phyloP scores from a whole-genome alignment of 2,329 filamentous ascomycete genomes.

The Colletotrichum chrysophilum region DNA sequence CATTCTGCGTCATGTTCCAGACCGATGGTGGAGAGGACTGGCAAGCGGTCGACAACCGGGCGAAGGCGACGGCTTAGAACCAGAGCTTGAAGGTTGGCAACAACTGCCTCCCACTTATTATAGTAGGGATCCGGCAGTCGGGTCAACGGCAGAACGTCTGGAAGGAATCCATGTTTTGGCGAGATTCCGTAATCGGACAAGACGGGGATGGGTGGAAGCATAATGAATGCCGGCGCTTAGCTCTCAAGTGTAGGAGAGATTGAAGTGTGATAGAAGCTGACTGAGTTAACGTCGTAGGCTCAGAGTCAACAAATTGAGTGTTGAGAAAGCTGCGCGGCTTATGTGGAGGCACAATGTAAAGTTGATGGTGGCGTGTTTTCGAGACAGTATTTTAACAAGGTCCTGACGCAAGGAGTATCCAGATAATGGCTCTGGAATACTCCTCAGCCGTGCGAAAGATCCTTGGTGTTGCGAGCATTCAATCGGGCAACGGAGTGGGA shows the following conservation, averaged over 20 bases:
- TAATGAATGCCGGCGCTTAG: constrained; percentile 28
- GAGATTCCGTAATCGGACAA: constrained; percentile 84
- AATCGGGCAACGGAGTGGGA: neutral
- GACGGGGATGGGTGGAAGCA: constrained; percentile 66
- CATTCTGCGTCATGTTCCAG: constrained; percentile 88
- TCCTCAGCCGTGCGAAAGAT: constrained; percentile 64
- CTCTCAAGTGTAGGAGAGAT: neutral
- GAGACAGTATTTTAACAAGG: constrained; percentile 28
- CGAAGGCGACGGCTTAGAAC: constrained; percentile 86
- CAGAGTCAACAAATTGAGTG: neutral
- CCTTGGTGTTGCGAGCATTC: constrained; percentile 17
- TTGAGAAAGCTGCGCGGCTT: neutral
- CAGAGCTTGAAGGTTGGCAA: constrained; percentile 84
- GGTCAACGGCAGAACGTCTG: constrained; percentile 79
- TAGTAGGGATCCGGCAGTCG: constrained; percentile 90
- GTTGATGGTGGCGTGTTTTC: neutral
- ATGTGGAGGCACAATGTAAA: neutral
- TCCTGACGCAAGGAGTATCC: constrained; percentile 71
- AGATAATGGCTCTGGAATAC: constrained; percentile 61
- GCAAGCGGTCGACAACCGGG: constrained; percentile 78
- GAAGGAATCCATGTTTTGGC: constrained; percentile 83
- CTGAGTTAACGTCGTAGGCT: neutral
- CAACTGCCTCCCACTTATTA: constrained; percentile 89
- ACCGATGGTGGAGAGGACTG: constrained; percentile 81
- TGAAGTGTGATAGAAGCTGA: neutral